These are phyloP conservation scores for Aspergillus indologenus DNA, from an alignment of 495 filamentous ascomycete genomes.

Conservation along the genomic window DNA sequence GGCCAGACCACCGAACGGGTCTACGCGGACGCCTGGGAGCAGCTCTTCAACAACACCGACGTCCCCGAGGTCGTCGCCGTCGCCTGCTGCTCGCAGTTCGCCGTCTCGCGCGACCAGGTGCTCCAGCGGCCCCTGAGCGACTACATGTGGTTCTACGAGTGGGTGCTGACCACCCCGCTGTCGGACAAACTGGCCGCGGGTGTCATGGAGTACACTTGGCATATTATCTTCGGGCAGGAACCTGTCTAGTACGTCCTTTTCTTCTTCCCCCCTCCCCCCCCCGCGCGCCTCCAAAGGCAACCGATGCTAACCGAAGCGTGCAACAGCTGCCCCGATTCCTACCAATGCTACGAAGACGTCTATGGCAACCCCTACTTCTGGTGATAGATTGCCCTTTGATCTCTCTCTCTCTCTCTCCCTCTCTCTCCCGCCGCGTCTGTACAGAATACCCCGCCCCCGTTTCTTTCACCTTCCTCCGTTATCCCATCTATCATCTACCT, in stretches of 20 bases:
- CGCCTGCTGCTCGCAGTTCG: conserved; percentile 69
- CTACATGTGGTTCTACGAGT: conserved; percentile 57
- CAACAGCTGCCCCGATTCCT: conserved; percentile 42
- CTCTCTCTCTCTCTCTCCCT: background rate
- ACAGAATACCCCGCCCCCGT: conserved; percentile 12
- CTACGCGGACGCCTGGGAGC: conserved; percentile 43
- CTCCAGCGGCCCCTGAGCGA: conserved; percentile 44
- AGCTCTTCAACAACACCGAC: conserved; percentile 40
- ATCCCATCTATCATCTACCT: background rate
- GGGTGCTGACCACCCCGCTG: conserved; percentile 53
- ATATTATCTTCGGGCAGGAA: conserved; percentile 53
- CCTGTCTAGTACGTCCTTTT: conserved; percentile 43
- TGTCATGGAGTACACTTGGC: conserved; percentile 55
- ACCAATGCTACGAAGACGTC: conserved; percentile 47
- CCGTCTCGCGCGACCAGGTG: conserved; percentile 55
- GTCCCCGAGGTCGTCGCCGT: conserved; percentile 49
- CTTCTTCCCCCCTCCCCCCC: background rate
- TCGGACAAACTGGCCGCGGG: conserved; percentile 43
- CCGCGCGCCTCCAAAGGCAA: background rate
- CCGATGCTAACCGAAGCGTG: conserved; percentile 13
- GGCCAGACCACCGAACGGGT: conserved; percentile 49
- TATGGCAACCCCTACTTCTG: conserved; percentile 36
- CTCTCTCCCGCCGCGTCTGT: background rate
- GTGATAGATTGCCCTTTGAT: conserved; percentile 19
- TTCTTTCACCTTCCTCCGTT: conserved; percentile 7